phyloP scores from a whole-genome alignment of 805 yeast genomes.

The Hanseniaspora jakobsenii region DNA sequence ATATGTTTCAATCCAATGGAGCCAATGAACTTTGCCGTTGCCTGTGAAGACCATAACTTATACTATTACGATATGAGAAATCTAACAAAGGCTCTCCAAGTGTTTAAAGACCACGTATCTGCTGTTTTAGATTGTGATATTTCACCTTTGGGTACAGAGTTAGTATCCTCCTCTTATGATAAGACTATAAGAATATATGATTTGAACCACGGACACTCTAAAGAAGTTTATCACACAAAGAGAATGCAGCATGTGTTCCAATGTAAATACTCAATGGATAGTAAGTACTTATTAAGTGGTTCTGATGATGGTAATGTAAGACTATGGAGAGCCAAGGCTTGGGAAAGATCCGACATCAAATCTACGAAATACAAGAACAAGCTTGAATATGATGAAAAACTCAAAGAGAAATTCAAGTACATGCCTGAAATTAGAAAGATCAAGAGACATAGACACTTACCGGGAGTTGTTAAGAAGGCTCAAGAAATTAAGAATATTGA shows the following conservation, averaged over 20 bases:
- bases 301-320: slow-evolving; percentile 95
- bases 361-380: slow-evolving; percentile 68
- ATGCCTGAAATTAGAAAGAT: slow-evolving; percentile 95
- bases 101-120: slow-evolving; percentile 88
- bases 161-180: slow-evolving; percentile 92
- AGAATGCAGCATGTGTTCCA: slow-evolving; percentile 93
- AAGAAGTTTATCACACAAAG: slow-evolving; percentile 92
- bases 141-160: slow-evolving; percentile 92
- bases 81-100: slow-evolving; percentile 65
- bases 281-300: slow-evolving; percentile 75
- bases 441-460: slow-evolving; percentile 83
- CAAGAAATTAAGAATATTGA: slow-evolving; percentile 73
- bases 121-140: slow-evolving; percentile 92
- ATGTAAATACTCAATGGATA: slow-evolving; percentile 76
- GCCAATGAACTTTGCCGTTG: slow-evolving; percentile 85
- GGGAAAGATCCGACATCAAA: slow-evolving; percentile 71
- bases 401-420: slow-evolving; percentile 82
- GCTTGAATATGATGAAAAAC: slow-evolving; percentile 79
- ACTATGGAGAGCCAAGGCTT: slow-evolving; percentile 81
- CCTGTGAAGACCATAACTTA: slow-evolving; percentile 86
- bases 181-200: slow-evolving; percentile 76
- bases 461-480: slow-evolving; percentile 77
- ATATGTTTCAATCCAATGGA: slow-evolving; percentile 97
- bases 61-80: slow-evolving; percentile 96
- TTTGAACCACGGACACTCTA: slow-evolving; percentile 71